phyloP scores from a whole-genome alignment of 805 yeast genomes.

The Hermanozyma aechmeae region DNA sequence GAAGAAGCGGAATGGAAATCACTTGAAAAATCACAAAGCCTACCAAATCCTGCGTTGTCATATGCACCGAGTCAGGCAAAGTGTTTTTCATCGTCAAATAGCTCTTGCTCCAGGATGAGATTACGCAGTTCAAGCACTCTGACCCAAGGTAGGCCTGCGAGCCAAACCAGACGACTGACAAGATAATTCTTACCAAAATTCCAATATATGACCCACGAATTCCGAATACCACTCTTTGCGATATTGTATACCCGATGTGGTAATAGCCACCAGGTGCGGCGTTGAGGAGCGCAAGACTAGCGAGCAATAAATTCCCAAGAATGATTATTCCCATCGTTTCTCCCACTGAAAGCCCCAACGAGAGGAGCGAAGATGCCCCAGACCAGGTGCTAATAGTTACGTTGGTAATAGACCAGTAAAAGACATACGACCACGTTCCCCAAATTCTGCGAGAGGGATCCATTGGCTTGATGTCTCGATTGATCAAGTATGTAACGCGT shows the following conservation, averaged over 20 bases:
- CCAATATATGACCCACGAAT: constrained; percentile 35
- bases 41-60: constrained; percentile 32
- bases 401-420: constrained; percentile 37
- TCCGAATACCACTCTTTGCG: constrained; percentile 37
- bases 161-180: constrained; percentile 39
- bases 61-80: constrained; percentile 23
- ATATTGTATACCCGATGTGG: constrained; percentile 42
- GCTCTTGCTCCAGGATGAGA: constrained; percentile 28
- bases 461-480: constrained; percentile 36
- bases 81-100: constrained; percentile 31
- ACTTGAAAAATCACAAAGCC: constrained; percentile 38
- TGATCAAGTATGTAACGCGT: no score
- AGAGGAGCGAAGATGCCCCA: constrained; percentile 35
- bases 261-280: constrained; percentile 40
- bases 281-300: constrained; percentile 34
- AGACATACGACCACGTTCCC: constrained; percentile 33
- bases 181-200: constrained; percentile 33
- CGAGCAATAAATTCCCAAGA: constrained; percentile 38
- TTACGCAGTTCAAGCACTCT: constrained; percentile 26
- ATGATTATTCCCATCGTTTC: constrained; percentile 37
- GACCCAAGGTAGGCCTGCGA: constrained; percentile 41
- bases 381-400: constrained; percentile 33
- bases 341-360: constrained; percentile 36
- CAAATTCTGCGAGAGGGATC: constrained; percentile 38
- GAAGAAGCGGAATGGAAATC: constrained; percentile 30